Percentiles rank a stretch among this genome's conserved stretches.
These are phyloP conservation scores for Nemania abortiva DNA, from an alignment of 2,329 filamentous ascomycete genomes.

Conservation along the genomic window DNA sequence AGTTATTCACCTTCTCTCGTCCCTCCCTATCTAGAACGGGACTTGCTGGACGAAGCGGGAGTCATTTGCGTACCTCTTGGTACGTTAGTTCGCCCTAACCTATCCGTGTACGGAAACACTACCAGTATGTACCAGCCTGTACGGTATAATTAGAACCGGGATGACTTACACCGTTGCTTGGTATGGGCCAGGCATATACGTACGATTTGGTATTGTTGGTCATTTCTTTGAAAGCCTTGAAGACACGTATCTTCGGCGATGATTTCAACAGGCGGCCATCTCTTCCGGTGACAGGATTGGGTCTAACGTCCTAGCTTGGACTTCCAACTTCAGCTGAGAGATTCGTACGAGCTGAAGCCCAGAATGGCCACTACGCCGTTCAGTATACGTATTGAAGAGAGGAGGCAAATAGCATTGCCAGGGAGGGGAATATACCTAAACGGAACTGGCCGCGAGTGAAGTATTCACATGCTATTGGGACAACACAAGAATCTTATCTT, in stretches of 20 bases:
- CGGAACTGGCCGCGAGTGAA: not conserved
- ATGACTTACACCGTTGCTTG: not conserved
- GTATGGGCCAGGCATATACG: slow-evolving; percentile 1
- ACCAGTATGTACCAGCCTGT: not conserved
- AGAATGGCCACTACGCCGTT: slow-evolving; percentile 3
- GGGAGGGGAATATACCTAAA: not conserved
- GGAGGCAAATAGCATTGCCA: not conserved
- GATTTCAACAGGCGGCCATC: not conserved
- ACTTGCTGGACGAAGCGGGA: slow-evolving; percentile 22
- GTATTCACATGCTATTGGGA: not conserved
- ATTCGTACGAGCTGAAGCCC: slow-evolving; percentile 31
- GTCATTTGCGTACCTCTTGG: not conserved
- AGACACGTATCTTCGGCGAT: slow-evolving; percentile 13
- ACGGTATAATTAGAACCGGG: slow-evolving; percentile 2
- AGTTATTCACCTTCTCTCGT: slow-evolving; percentile 22
- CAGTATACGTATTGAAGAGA: not conserved
- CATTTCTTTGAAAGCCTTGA: slow-evolving; percentile 31
- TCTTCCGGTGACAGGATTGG: slow-evolving; percentile 5
- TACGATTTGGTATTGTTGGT: slow-evolving; percentile 25
- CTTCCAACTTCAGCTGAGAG: slow-evolving; percentile 3
- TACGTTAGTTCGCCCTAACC: too few species aligned
- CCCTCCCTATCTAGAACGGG: slow-evolving; percentile 5
- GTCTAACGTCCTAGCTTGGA: slow-evolving; percentile 6
- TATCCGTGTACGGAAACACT: too few species aligned
- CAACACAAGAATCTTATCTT: too few species aligned